Base-by-base conservation (phyloP, 208 protist genomes). In the Crithidia bombi region DNA sequence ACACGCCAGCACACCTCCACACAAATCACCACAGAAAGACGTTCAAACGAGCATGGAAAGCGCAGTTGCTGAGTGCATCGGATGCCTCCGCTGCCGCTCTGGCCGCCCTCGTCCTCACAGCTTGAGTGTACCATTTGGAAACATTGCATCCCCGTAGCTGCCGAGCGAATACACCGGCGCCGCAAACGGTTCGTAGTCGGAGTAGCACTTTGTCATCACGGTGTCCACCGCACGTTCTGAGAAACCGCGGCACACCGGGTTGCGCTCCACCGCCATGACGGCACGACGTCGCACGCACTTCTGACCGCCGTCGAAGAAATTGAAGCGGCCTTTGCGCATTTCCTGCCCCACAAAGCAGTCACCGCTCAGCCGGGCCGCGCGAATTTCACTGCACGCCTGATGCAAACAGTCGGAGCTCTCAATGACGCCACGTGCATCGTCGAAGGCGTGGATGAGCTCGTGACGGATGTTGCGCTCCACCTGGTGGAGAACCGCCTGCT, bases 391-490 rank as follows among this genome's bases (percentile, higher is more conserved):
- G 82, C 96, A 98, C 39, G 96, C 95, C 49, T 98, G 92, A 54
- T 98, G 95, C n/a, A 77, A 32, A 61, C 92, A 97, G 77, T 97
- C 85, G n/a, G 75, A 38, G 67, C 82, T 79, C 61, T 98, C 91
- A n/a, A 98, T 64, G 11, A 76, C 49, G 30, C 94, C 94, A 6
- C 93, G 87, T 4, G 85, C 90, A 63, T 98, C 95, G 73, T 98
- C 96, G 73, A 92, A 98, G 33, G 94, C 94, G 71, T 98, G 96
- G 17, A 98, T 89, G 11, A 98, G 90, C 80, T 98, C 95, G 69
- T 98, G 96, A 10, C 90, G 81, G n/a, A 97, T 65, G 79, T 85
- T 91, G 19, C 88, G 83, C 74, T 96, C 91, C 12, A 89, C 78
- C 41, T 85, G 73, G 25, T 81, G 32, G 33, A 89, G 54, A 28